phyloP scores from a whole-genome alignment of 495 filamentous ascomycete genomes.

The Neurospora tetraspora region DNA sequence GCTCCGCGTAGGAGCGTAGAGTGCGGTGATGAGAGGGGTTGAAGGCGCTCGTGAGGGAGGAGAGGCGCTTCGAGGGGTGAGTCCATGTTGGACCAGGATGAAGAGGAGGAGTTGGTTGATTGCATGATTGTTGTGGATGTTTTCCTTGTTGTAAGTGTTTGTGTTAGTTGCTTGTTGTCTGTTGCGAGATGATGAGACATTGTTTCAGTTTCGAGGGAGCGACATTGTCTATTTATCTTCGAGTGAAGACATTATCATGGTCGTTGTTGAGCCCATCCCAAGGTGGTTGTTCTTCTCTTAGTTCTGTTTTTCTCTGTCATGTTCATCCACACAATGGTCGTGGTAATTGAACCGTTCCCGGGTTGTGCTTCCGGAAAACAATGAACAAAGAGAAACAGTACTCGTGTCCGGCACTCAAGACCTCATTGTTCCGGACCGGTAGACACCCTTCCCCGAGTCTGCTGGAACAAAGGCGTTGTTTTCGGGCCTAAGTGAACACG shows the following conservation, averaged over 20 bases:
- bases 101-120: not conserved
- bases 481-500: not conserved
- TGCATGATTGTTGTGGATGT: not conserved
- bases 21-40: not conserved
- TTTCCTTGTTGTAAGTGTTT: not conserved
- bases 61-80: not conserved
- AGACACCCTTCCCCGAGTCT: not conserved
- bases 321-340: not conserved
- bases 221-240: not conserved
- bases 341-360: not conserved
- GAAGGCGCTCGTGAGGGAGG: not conserved
- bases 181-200: not conserved
- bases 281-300: not conserved
- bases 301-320: not conserved
- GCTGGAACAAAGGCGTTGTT: not conserved
- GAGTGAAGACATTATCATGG: not conserved
- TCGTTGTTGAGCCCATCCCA: not conserved
- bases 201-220: not conserved
- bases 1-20: not conserved
- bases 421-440: not conserved
- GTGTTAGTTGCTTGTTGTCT: not conserved
- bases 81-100: not conserved
- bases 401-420: not conserved
- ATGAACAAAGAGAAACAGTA: not conserved
- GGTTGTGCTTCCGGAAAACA: not conserved